phyloP scores from a whole-genome alignment of 495 filamentous ascomycete species.

The Hamigera avellanea region DNA sequence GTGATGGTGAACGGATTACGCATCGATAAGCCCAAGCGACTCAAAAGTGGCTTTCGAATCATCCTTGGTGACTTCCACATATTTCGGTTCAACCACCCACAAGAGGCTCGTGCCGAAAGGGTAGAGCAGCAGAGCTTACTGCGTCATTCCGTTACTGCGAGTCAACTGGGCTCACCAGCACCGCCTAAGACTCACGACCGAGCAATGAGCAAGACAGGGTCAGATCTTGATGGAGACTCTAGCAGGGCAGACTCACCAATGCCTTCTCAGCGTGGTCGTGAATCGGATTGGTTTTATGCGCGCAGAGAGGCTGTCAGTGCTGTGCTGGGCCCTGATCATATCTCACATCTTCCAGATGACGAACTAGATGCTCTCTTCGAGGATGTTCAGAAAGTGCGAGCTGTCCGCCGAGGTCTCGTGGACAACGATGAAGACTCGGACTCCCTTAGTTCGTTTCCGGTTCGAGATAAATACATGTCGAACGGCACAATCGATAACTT shows the following conservation, averaged over 20 bases:
- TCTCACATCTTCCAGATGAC: conserved; percentile 79
- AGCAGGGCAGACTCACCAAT: conserved; percentile 73
- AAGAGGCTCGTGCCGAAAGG: conserved; percentile 87
- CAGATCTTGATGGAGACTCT: conserved; percentile 54
- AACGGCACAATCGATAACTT: conserved; percentile 94
- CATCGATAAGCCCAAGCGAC: conserved; percentile 66
- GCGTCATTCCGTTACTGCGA: conserved; percentile 78
- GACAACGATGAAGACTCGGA: conserved; percentile 83
- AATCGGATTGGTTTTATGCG: conserved; percentile 94
- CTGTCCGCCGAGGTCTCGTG: conserved; percentile 58
- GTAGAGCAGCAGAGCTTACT: conserved; percentile 81
- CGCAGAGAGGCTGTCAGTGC: conserved; percentile 84
- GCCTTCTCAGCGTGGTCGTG: conserved; percentile 52
- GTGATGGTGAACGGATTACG: conserved; percentile 97
- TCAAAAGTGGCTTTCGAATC: conserved; percentile 86
- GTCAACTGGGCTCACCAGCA: conserved; percentile 62
- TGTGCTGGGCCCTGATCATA: conserved; percentile 83
- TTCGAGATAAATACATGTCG: conserved; percentile 93
- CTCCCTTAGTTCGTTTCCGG: conserved; percentile 75
- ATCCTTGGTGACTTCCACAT: conserved; percentile 99
- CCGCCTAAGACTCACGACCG: conserved; percentile 66
- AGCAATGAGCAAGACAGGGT: conserved; percentile 59
- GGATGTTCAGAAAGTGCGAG: conserved; percentile 81
- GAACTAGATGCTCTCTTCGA: conserved; percentile 92
- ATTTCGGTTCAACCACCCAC: conserved; percentile 95